Conservation (phyloP, 768 basidiomycete genomes). For the Paxillus ammoniavirescens region DNA sequence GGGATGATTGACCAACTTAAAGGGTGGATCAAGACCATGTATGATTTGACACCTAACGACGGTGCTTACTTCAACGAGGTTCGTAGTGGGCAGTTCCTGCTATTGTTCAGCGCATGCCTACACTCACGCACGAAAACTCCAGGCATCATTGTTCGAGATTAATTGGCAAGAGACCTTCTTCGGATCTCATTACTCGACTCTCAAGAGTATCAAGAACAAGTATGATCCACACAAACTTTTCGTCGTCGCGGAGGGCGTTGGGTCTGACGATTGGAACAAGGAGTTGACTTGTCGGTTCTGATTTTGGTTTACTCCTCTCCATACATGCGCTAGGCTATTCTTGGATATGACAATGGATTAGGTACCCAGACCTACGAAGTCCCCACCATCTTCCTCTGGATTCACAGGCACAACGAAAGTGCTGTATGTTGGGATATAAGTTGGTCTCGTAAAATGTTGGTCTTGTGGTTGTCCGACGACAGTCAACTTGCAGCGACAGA, state of each 20-base stretch:
- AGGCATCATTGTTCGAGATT: constrained; percentile 44
- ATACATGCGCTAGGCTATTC: too few species aligned
- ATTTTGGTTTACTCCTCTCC: background rate
- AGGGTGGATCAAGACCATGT: constrained; percentile 22
- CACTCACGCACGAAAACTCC: background rate
- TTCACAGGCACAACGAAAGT: too few species aligned
- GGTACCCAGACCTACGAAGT: too few species aligned
- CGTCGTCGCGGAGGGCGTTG: constrained; percentile 15
- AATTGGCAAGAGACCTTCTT: constrained; percentile 44
- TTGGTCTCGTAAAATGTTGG: too few species aligned
- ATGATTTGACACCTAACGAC: constrained; percentile 30
- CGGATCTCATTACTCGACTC: constrained; percentile 40
- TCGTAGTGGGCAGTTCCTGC: background rate
- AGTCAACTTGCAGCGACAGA: too few species aligned
- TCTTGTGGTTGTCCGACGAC: too few species aligned
- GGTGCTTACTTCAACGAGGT: constrained; percentile 53
- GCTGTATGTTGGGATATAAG: too few species aligned
- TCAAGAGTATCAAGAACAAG: constrained; percentile 40
- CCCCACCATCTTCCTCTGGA: too few species aligned
- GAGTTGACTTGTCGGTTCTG: constrained; percentile 12
- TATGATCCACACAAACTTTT: constrained; percentile 13
- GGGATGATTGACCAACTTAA: constrained; percentile 10
- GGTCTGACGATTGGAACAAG: constrained; percentile 25
- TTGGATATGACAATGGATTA: too few species aligned
- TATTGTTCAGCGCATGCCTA: background rate